A percentile compares a stretch with the other conserved stretches of the same genome.
Evolutionary conservation across 2,329 filamentous ascomycete genomes (phyloP).

Genomic region (Aspergillus arachidicola): DNA sequence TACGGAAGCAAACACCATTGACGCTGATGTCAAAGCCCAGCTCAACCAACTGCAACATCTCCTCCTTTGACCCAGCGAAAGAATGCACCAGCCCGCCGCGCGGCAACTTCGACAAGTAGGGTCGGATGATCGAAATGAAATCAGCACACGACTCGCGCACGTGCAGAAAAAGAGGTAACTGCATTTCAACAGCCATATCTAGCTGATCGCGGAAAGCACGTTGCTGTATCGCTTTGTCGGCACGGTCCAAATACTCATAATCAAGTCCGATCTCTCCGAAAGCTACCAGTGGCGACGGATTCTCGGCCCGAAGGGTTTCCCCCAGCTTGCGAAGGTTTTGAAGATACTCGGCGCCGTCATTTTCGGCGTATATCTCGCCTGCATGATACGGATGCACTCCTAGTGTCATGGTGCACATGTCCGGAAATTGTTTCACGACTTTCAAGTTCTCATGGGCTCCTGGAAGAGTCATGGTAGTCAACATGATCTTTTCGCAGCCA

Average conservation of each 20-base stretch:
- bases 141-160: constrained; percentile 48
- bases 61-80: constrained; percentile 72
- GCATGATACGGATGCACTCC: constrained; percentile 58
- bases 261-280: constrained; percentile 57
- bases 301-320: constrained; percentile 25
- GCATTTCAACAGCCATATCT: constrained; percentile 39
- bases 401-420: constrained; percentile 50
- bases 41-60: constrained; percentile 44
- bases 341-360: constrained; percentile 13
- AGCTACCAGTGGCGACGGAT: constrained; percentile 42
- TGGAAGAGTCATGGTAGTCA: constrained; percentile 46
- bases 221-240: constrained; percentile 46
- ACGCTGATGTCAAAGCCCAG: constrained; percentile 51
- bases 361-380: constrained; percentile 41
- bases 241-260: constrained; percentile 50
- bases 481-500: constrained; percentile 26
- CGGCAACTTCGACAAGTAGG: constrained; percentile 43
- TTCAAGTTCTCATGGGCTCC: constrained; percentile 46
- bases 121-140: constrained; percentile 45
- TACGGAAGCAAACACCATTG: constrained; percentile 54
- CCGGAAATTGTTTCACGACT: constrained; percentile 28
- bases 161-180: constrained; percentile 38
- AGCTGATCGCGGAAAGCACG: constrained; percentile 47
- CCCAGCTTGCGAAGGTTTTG: constrained; percentile 21
- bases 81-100: constrained; percentile 75